Evolutionary conservation across 108 stramenopile species (phyloP).

Genomic region (Nitzschia sp.): DNA sequence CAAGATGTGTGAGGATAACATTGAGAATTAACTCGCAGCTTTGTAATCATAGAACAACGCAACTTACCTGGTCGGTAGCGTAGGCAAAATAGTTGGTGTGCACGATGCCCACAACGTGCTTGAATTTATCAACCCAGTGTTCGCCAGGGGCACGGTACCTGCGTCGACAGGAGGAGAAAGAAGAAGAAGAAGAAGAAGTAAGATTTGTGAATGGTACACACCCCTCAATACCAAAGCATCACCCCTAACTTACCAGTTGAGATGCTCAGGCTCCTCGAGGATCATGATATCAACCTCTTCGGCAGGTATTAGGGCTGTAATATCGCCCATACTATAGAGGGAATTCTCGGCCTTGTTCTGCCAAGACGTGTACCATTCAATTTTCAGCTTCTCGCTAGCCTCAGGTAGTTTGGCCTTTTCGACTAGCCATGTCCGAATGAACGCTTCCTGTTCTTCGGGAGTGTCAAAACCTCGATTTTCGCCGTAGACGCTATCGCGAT

Average conservation of each 20-base stretch:
- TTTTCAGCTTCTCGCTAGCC: constrained; percentile 39
- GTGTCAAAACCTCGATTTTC: constrained; percentile 49
- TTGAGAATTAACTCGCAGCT: too few species aligned
- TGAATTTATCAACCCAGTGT: constrained; percentile 87
- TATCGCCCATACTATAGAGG: constrained; percentile 72
- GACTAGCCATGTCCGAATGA: constrained; percentile 67
- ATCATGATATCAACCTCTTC: constrained; percentile 85
- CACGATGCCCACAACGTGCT: constrained; percentile 90
- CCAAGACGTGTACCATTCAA: constrained; percentile 57
- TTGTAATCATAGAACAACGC: too few species aligned
- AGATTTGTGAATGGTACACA: neutral
- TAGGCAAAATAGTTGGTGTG: constrained; percentile 93
- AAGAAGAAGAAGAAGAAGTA: neutral
- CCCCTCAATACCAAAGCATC: neutral
- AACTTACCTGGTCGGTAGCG: constrained; percentile 72
- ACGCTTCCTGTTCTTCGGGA: constrained; percentile 69
- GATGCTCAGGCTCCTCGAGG: constrained; percentile 93
- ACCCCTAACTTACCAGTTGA: constrained; percentile 80
- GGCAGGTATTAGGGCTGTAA: constrained; percentile 66
- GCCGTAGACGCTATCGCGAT: constrained; percentile 68
- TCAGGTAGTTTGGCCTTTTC: constrained; percentile 42
- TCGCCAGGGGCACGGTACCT: constrained; percentile 39
- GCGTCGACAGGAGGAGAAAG: too few species aligned
- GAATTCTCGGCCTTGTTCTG: constrained; percentile 55
- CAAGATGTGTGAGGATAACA: constrained; percentile 89